These are phyloP conservation scores for Chlorophyllum brunneum DNA, from an alignment of 768 basidiomycete species.

Conservation along the genomic window DNA sequence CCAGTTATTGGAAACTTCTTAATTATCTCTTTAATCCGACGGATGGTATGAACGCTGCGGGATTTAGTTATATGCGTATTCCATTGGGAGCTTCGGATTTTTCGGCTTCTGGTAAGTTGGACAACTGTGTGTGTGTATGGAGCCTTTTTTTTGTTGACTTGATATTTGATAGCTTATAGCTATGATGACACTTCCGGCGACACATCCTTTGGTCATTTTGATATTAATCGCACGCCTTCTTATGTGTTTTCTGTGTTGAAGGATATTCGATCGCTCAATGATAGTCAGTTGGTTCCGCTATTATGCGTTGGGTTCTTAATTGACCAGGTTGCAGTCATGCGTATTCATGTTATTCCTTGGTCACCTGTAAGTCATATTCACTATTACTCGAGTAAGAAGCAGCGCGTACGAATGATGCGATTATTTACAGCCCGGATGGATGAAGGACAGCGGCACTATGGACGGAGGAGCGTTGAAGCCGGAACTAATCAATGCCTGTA, in stretches of 20 bases:
- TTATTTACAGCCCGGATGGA: slow-evolving; percentile 62
- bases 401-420: background rate
- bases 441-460: slow-evolving; percentile 63
- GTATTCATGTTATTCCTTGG: slow-evolving; percentile 65
- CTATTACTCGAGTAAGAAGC: background rate
- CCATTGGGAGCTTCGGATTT: slow-evolving; percentile 71
- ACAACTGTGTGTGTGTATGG: background rate
- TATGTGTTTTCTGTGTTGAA: slow-evolving; percentile 55
- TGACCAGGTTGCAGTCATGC: slow-evolving; percentile 26
- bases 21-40: slow-evolving; percentile 57
- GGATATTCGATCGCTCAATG: slow-evolving; percentile 59
- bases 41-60: slow-evolving; percentile 58
- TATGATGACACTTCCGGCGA: slow-evolving; percentile 57
- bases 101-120: slow-evolving; percentile 45
- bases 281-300: slow-evolving; percentile 20
- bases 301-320: background rate
- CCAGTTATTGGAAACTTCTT: slow-evolving; percentile 52
- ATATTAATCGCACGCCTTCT: slow-evolving; percentile 49
- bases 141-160: slow-evolving; percentile 3
- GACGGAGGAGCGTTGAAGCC: slow-evolving; percentile 57
- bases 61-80: slow-evolving; percentile 61
- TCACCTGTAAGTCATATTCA: slow-evolving; percentile 47
- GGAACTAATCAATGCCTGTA: slow-evolving; percentile 41
- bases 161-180: slow-evolving; percentile 46
- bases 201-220: slow-evolving; percentile 50